Base-by-base conservation (phyloP, 1,284 basidiomycete species). In the Apiotrichum akiyoshidainum region DNA sequence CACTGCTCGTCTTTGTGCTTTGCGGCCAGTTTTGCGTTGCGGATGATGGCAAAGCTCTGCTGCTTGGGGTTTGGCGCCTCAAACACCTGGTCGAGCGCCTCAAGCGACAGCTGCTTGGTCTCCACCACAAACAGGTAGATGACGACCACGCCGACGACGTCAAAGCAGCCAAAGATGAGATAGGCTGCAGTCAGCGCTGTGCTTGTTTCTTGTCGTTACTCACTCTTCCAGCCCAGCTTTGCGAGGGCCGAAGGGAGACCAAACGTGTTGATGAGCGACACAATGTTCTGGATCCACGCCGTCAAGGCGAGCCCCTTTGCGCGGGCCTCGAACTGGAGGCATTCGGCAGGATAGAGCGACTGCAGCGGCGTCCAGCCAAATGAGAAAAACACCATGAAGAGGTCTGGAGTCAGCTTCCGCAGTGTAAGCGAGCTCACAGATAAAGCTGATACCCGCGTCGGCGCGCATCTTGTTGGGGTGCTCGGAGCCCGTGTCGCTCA, bases 351-450 rank as follows among this genome's bases (percentile, higher is more conserved):
- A 65, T 84, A 85, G 3, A 83, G 71, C 2, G 80, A 80, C 77
- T 84, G 83, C 76, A 84, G 81, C 0, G 83, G 81, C 5, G 83
- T 84, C 80, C 81, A 84, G 33, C 83, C 83, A 64, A 82, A 82
- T 6, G 81, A 82, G 45, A 51, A 71, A 54, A 61, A 65, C n/a
- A 66, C 65, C 54, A 46, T 50, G 53, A 49, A 54, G 9, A 59
- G 58, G 53, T 35, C 59, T 45, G 42, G 42, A 16, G 42, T 45
- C 42, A 45, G 42, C 11, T 10, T 9, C 11, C 1, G 2, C 9
- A 5, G 19, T 5, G 4, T 6, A 11, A 11, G 52, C 60, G 12
- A 45, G 26, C 42, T 45, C 42, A 45, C 22, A 39, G 56, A 71
- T 69, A 52, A 70, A 72, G 34, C 57, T 42, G 52, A 72, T 68